Base-by-base conservation (phyloP, 192 early-diverging fungal species). In the Coemansia sp. region DNA sequence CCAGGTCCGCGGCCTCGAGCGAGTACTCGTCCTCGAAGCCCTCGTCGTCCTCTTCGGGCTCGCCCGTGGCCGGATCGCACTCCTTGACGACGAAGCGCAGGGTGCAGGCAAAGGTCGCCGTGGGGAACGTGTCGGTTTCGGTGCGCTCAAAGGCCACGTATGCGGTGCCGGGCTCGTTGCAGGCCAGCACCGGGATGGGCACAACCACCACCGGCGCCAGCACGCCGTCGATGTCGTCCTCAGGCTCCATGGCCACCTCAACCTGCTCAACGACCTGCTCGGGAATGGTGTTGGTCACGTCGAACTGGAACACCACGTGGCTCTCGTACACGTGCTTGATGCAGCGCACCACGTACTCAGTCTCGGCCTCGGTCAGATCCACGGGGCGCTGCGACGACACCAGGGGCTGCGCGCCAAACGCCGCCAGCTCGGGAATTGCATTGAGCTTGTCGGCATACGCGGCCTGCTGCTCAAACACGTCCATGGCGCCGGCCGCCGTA, bases 271-370 rank as follows among this genome's bases (percentile, higher is more conserved):
- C 75, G 31, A 95, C 69, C 30, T 84, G 87, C 62, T 97, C 94
- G 60, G 93, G 88, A 27, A 99, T 81, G 6, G 97, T 99, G 79
- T 99, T 99, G 49, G 79, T 85, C 64, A 91, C 86, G 52, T 91
- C 85, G 69, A 97, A 97, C 85, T 99, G 92, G 80, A 97, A 95
- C 8, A 99, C 90, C 53, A 99, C 55, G 51, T 96, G 91, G 21
- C 82, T 71, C 40, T 79, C 71, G 64, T 92, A 99, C n/a, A 95
- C 82, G 55, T 99, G 97, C 74, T 97, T 97, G 48, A 94, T 68
- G 57, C 89, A 93, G 17, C 80, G 74, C 45, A 99, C 92, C 22
- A 86, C 85, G 75, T 99, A 99, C 70, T 99, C 97, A 9, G 91
- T 94, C 70, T 97, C 97, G 9, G 84, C 79, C 63, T 99, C 97